Base-by-base conservation (phyloP, 1,284 basidiomycete species). In the Tilletiaria anomala region DNA sequence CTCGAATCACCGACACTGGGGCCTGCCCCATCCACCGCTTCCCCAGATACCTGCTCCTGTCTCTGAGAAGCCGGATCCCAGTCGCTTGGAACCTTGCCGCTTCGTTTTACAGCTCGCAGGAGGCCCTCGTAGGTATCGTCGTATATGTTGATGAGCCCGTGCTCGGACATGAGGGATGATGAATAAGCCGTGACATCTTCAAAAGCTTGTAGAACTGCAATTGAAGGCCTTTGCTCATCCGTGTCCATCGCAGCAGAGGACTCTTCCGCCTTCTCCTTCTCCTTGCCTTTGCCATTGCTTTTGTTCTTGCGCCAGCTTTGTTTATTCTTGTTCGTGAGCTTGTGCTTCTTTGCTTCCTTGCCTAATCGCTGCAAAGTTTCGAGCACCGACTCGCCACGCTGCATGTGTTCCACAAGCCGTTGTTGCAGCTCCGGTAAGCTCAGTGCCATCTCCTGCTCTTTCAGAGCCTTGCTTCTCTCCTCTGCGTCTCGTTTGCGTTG, bases 281-380 rank as follows among this genome's bases (percentile, higher is more conserved):
- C n/a, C 26, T n/a, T 8, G n/a, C 26, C n/a, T 8, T 8, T 29
- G 10, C 10, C 10, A 29, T 32, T n/a, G 18, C n/a, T 2, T 22
- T 21, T 20, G 33, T 35, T n/a, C 17, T 24, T 17, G 18, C 22
- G 1, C 42, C 18, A 14, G 19, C 32, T 4, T 33, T 26, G 29
- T 19, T 23, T 32, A 42, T 43, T 11, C 26, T 44, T 36, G 38
- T 6, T 24, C 42, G 10, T 73, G 50, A 74, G 75, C 68, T 79
- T 80, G 53, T 70, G 73, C 50, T 58, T 68, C 73, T 81, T 72
- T 1, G 47, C 34, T 6, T 44, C 40, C 11, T 47, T 72, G 8
- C 91, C 91, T 1, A 94, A 70, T 16, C 91, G 76, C 52, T 88
- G 85, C 42, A 97, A 68, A 3, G 87, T 83, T 62, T 86, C 83